Percentiles rank a stretch among this genome's conserved stretches.
These are phyloP conservation scores for Candida golubevii DNA, from an alignment of 805 yeast genomes.

Conservation along the genomic window DNA sequence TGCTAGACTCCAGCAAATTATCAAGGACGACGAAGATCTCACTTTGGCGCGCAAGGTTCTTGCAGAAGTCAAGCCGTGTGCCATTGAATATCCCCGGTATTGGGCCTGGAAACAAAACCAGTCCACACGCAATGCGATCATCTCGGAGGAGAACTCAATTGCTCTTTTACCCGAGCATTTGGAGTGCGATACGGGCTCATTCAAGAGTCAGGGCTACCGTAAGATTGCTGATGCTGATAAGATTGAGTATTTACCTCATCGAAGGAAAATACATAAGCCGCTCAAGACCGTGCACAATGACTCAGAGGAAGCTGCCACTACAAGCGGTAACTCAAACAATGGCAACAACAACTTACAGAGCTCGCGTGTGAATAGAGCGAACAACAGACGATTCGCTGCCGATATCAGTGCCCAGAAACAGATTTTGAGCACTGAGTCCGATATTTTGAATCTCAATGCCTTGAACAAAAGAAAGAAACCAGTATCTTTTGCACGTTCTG, in stretches of 20 bases:
- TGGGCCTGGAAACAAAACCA: slow-evolving; percentile 66
- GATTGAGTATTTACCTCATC: slow-evolving; percentile 75
- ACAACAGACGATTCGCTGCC: slow-evolving; percentile 83
- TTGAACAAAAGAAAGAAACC: slow-evolving; percentile 88
- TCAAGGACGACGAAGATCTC: slow-evolving; percentile 77
- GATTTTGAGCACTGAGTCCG: slow-evolving; percentile 75
- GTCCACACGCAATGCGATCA: slow-evolving; percentile 16
- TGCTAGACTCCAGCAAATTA: slow-evolving; percentile 44
- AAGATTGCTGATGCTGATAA: slow-evolving; percentile 73
- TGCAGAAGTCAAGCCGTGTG: slow-evolving; percentile 16
- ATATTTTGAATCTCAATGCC: slow-evolving; percentile 77
- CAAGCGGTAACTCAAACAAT: slow-evolving; percentile 7
- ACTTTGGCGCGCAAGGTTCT: slow-evolving; percentile 47
- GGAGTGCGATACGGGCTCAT: slow-evolving; percentile 52
- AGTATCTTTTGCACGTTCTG: slow-evolving; percentile 93
- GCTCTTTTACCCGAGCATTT: slow-evolving; percentile 28
- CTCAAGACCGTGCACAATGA: slow-evolving; percentile 68
- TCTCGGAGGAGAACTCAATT: slow-evolving; percentile 25
- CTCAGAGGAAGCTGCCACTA: slow-evolving; percentile 38
- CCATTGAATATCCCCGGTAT: slow-evolving; percentile 40
- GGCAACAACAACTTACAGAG: slow-evolving; percentile 46
- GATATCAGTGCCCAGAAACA: slow-evolving; percentile 80
- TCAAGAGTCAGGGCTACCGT: slow-evolving; percentile 67
- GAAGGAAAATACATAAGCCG: slow-evolving; percentile 65
- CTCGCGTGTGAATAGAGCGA: slow-evolving; percentile 82